phyloP scores from a whole-genome alignment of 345 rosid genomes.

The Raphanus sativus region DNA sequence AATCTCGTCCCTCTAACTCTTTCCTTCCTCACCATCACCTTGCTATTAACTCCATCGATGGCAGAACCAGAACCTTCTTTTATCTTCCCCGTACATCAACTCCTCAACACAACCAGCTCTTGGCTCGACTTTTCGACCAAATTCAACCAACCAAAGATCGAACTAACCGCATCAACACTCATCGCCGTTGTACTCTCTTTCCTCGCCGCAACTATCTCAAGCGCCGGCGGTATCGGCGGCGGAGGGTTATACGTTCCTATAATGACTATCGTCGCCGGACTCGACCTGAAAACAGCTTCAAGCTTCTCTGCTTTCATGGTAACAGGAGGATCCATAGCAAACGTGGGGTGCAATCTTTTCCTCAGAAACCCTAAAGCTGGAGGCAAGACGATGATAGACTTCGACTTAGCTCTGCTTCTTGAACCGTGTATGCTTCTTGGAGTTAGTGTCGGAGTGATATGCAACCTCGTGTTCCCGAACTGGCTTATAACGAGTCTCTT shows the following conservation, averaged over 20 bases:
- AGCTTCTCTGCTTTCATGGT: constrained; percentile 91
- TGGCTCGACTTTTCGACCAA: constrained; percentile 33
- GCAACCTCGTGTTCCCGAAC: constrained; percentile 71
- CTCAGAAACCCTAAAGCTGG: constrained; percentile 45
- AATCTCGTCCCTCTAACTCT: constrained; percentile 17
- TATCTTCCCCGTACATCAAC: constrained; percentile 11
- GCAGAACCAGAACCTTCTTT: constrained; percentile 5
- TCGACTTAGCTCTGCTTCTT: constrained; percentile 63
- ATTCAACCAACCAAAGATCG: constrained; percentile 28
- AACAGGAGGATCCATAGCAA: constrained; percentile 80
- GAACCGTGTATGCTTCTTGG: constrained; percentile 88
- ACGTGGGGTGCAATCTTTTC: constrained; percentile 59
- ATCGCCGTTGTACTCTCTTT: constrained; percentile 60
- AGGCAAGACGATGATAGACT: constrained; percentile 54
- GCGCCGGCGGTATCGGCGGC: constrained; percentile 93
- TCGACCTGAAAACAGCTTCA: constrained; percentile 77
- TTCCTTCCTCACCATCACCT: constrained; percentile 29
- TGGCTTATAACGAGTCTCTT: constrained; percentile 75
- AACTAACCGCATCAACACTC: constrained; percentile 30
- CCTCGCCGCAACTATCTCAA: constrained; percentile 69
- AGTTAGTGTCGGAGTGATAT: constrained; percentile 78
- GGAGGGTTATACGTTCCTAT: constrained; percentile 85
- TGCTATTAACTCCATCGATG: constrained; percentile 28
- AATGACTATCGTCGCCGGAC: constrained; percentile 58
- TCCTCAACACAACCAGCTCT: constrained; percentile 29